Evolutionary conservation across 2,329 filamentous ascomycete genomes (phyloP), one percentile per base, ranked within the genome.

Genomic region (Leptographium procerum): DNA sequence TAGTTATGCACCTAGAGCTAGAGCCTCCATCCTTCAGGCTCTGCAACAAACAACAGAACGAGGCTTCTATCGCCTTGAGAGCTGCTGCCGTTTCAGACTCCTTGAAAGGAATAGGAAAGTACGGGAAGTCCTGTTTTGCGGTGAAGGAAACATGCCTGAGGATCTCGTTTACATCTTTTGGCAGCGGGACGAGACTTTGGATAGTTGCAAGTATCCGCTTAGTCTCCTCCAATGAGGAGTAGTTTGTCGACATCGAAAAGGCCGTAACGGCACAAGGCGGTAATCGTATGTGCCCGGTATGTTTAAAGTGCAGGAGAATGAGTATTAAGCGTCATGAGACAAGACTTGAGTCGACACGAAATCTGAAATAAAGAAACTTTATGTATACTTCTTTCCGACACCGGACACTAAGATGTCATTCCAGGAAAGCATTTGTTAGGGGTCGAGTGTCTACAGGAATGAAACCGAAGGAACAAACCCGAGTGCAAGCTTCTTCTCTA

Each of bases 21-120:
- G 77, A 82, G 65, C 68, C 73, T 74, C 87, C 84, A 69, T 75
- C 43, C 60, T 65, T 65, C 61, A 86, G 67, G 65, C 84, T 75
- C 11, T 67, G 63, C 47, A 70, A 78, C 1, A 79, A 76, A n/a
- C 78, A 78, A 3, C 80, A 81, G n/a, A 82, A 73, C 45, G 77
- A 75, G 6, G 78, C 83, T 64, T 86, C 83, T 60, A 60, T 65
- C 61, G 62, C 66, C 65, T 62, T 61, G 10, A 64, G 57, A 2
- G 62, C 62, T 1, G 56, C 53, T 1, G 57, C 52, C 2, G 55
- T 58, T 50, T 64, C 63, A 10, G 59, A 52, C 29, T 62, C 61
- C 54, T 63, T 63, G 56, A 64, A 57, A 3, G 63, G 63, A 11
- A 63, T 59, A 7, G 63, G 63, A 13, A 64, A 61, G 59, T 72